Conservation (phyloP, 768 basidiomycete genomes). For the Hypholoma fasciculare region DNA sequence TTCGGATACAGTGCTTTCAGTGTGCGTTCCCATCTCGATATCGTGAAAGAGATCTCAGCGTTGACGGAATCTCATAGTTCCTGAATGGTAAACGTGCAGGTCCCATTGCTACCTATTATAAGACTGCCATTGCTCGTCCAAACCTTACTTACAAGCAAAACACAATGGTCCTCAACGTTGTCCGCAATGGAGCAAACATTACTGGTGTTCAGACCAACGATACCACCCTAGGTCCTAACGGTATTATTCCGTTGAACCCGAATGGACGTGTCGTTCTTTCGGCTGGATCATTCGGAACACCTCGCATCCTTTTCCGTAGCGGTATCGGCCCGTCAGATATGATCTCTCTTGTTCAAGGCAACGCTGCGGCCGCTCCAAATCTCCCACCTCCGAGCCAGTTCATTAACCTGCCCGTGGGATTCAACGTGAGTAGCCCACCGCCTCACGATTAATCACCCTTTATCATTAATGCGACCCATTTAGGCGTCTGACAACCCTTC, state of each 20-base stretch:
- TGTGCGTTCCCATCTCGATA: conserved; percentile 23
- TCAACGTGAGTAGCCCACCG: conserved; percentile 32
- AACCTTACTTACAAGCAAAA: conserved; percentile 54
- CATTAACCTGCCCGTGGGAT: conserved; percentile 62
- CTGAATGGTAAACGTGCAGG: conserved; percentile 50
- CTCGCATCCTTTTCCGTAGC: conserved; percentile 58
- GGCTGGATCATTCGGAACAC: conserved; percentile 55
- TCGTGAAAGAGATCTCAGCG: neutral
- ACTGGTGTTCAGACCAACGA: conserved; percentile 65
- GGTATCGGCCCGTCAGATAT: conserved; percentile 64
- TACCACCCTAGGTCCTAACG: conserved; percentile 53
- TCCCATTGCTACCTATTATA: conserved; percentile 60
- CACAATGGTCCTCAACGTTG: conserved; percentile 49
- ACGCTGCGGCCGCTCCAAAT: conserved; percentile 43
- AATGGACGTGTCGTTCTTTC: conserved; percentile 64
- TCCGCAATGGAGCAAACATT: conserved; percentile 55
- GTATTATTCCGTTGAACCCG: conserved; percentile 51
- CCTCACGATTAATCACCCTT: neutral
- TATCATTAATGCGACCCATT: neutral
- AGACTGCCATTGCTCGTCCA: conserved; percentile 50
- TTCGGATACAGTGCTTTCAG: conserved; percentile 54
- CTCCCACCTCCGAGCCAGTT: conserved; percentile 50
- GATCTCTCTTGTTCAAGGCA: conserved; percentile 48
- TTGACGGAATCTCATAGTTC: conserved; percentile 27
- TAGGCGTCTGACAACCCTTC: conserved; percentile 63